A percentile compares a stretch with the other conserved stretches of the same genome.
Evolutionary conservation across 1,139 yeast genomes (phyloP).

Genomic region (Yamadazyma sp.): DNA sequence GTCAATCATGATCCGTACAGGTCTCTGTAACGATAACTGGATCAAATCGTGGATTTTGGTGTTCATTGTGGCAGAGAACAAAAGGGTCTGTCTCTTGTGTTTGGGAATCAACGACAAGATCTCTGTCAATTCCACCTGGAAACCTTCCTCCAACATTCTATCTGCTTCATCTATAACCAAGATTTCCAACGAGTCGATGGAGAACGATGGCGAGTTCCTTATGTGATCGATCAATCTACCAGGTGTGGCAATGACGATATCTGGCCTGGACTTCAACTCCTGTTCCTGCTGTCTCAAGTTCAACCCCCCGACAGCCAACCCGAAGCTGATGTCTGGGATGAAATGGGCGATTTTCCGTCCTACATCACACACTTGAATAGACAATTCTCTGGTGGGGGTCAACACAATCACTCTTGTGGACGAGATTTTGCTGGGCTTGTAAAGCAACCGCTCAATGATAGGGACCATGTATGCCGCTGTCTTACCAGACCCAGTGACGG

Average conservation of each 20-base stretch:
- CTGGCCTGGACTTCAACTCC: conserved; percentile 88
- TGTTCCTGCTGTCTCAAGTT: conserved; percentile 94
- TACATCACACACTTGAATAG: conserved; percentile 93
- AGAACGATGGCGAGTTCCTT: conserved; percentile 90
- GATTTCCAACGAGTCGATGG: conserved; percentile 87
- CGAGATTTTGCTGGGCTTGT: conserved; percentile 81
- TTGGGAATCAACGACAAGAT: conserved; percentile 83
- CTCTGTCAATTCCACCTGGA: conserved; percentile 91
- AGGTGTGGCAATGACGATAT: conserved; percentile 95
- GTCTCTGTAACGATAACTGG: conserved; percentile 81
- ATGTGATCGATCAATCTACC: conserved; percentile 97
- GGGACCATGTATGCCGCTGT: conserved; percentile 98
- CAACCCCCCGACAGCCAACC: conserved; percentile 97
- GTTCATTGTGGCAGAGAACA: conserved; percentile 98
- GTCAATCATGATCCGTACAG: conserved; percentile 93
- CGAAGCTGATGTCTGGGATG: conserved; percentile 74
- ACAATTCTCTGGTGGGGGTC: conserved; percentile 96
- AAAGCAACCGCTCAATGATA: conserved; percentile 84
- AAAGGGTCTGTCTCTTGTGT: conserved; percentile 82
- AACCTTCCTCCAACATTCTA: conserved; percentile 98
- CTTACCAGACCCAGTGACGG: conserved; percentile 98
- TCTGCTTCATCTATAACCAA: conserved; percentile 97
- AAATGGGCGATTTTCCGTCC: conserved; percentile 81
- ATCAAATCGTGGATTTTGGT: conserved; percentile 85
- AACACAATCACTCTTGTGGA: conserved; percentile 87